phyloP scores from a whole-genome alignment of 192 early-diverging fungal species.

The Coemansia asiatica region DNA sequence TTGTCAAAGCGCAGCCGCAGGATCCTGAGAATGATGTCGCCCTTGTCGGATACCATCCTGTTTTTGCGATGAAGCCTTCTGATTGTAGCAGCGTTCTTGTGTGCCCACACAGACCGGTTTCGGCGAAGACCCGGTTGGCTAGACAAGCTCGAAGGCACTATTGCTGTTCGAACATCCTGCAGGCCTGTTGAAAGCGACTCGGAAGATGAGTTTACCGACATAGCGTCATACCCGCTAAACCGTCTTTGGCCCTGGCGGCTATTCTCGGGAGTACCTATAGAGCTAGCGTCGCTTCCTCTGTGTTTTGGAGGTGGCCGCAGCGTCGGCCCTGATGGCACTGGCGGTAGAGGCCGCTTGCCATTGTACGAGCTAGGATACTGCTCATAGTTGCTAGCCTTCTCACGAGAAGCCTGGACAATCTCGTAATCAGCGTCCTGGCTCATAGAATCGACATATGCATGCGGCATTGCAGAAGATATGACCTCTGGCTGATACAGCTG shows the following conservation, averaged over 20 bases:
- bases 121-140: constrained; percentile 31
- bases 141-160: constrained; percentile 19
- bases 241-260: constrained; percentile 7
- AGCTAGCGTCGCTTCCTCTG: neutral
- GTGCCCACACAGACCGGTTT: constrained; percentile 55
- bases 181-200: constrained; percentile 28
- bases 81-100: constrained; percentile 49
- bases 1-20: constrained; percentile 51
- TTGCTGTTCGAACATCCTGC: constrained; percentile 35
- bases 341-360: constrained; percentile 9
- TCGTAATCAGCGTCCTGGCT: neutral
- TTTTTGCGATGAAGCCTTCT: constrained; percentile 30
- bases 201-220: constrained; percentile 28
- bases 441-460: neutral
- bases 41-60: constrained; percentile 50
- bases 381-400: neutral
- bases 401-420: neutral
- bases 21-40: constrained; percentile 50
- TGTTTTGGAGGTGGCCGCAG: constrained; percentile 10
- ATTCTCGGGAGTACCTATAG: neutral
- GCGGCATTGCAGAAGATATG: neutral
- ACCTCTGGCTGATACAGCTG: neutral
- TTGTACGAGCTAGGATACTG: neutral
- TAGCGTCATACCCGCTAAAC: constrained; percentile 15
- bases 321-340: neutral